A percentile compares a stretch with the other conserved stretches of the same genome.
Evolutionary conservation across 768 basidiomycete genomes (phyloP).

Genomic region (Suillus bovinus): DNA sequence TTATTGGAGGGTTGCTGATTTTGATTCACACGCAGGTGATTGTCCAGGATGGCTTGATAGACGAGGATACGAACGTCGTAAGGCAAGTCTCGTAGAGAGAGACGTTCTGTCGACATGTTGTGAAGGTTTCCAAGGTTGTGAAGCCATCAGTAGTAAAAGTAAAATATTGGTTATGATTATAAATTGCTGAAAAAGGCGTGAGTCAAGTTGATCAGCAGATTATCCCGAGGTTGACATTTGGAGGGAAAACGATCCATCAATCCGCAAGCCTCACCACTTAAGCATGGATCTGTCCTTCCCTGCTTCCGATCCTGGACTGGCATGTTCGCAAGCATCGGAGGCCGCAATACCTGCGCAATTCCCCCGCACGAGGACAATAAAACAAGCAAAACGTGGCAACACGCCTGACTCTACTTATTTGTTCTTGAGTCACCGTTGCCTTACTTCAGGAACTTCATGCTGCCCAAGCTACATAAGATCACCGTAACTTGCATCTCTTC

Average conservation of each 20-base stretch:
- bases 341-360: conserved; percentile 32
- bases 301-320: conserved; percentile 5
- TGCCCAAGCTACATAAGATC: conserved; percentile 14
- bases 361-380: conserved; percentile 18
- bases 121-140: neutral
- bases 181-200: conserved; percentile 1
- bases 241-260: conserved; percentile 6
- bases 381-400: conserved; percentile 17
- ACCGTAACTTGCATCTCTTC: conserved; percentile 6
- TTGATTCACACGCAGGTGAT: conserved; percentile 21
- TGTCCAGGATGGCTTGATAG: conserved; percentile 31
- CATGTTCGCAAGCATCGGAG: conserved; percentile 7
- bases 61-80: conserved; percentile 37
- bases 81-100: conserved; percentile 30
- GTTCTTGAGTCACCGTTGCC: conserved; percentile 16
- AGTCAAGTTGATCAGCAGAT: conserved; percentile 3
- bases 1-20: conserved; percentile 35
- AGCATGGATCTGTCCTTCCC: conserved; percentile 25
- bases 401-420: conserved; percentile 12
- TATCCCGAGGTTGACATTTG: conserved; percentile 8
- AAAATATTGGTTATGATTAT: neutral
- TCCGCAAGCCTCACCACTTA: conserved; percentile 23
- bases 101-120: neutral
- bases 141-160: too few species aligned
- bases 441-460: conserved; percentile 9